phyloP scores from a whole-genome alignment of 2,329 filamentous ascomycete species.

The Helotiales sp. region DNA sequence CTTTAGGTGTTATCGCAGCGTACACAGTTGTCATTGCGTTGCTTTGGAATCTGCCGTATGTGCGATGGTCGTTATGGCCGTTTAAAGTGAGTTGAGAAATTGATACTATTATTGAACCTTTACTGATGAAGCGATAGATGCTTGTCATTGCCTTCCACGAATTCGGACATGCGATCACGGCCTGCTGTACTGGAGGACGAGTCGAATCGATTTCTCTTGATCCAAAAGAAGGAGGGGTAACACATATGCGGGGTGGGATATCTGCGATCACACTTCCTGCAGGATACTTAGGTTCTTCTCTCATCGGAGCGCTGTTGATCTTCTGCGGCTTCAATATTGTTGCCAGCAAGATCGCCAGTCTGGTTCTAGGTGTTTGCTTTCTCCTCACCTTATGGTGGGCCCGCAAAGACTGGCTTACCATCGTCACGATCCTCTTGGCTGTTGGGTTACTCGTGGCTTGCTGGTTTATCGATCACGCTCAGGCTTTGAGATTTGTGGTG shows the following conservation, averaged over 20 bases:
- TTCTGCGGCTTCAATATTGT: conserved; percentile 83
- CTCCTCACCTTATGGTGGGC: conserved; percentile 82
- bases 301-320: conserved; percentile 75
- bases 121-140: conserved; percentile 54
- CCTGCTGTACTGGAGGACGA: conserved; percentile 69
- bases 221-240: conserved; percentile 75
- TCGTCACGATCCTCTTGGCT: conserved; percentile 67
- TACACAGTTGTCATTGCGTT: conserved; percentile 75
- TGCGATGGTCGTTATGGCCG: conserved; percentile 75
- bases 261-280: conserved; percentile 72
- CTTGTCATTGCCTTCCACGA: conserved; percentile 83
- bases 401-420: conserved; percentile 74
- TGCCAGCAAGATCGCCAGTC: conserved; percentile 75
- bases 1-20: conserved; percentile 67
- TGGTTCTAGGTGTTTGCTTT: conserved; percentile 72
- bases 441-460: conserved; percentile 71
- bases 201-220: conserved; percentile 76
- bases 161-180: conserved; percentile 73
- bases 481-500: conserved; percentile 72
- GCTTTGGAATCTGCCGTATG: conserved; percentile 76
- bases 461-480: conserved; percentile 79
- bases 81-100: conserved; percentile 61
- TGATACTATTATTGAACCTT: neutral
- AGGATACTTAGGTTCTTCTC: conserved; percentile 73
- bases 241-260: conserved; percentile 73